These are phyloP conservation scores for Anisodus acutangulus DNA, from an alignment of 257 asterid species.

Conservation along the genomic window DNA sequence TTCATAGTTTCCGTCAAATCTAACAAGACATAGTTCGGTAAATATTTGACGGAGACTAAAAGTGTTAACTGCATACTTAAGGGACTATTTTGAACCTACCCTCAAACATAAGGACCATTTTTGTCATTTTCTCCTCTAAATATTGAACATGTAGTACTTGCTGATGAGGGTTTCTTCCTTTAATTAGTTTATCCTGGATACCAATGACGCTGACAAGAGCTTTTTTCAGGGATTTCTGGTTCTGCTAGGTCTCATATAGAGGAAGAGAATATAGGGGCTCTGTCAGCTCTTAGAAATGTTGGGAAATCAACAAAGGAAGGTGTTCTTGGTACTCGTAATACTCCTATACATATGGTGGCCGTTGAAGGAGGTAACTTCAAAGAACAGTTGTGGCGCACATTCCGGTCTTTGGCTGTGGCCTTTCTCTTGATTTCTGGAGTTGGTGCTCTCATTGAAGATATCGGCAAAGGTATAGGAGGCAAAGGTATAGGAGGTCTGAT, in stretches of 20 bases:
- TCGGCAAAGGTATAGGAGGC: slow-evolving; percentile 70
- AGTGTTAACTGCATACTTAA: not conserved
- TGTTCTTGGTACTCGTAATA: slow-evolving; percentile 76
- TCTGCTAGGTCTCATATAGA: slow-evolving; percentile 52
- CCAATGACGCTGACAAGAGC: slow-evolving; percentile 25
- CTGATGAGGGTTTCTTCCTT: not conserved
- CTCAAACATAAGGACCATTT: no score
- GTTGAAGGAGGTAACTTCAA: slow-evolving; percentile 82
- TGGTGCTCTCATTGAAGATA: slow-evolving; percentile 89
- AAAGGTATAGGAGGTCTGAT: slow-evolving; percentile 59
- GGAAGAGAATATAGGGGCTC: slow-evolving; percentile 62
- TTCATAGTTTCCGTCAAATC: no score
- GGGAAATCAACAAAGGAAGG: slow-evolving; percentile 77
- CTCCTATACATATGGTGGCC: slow-evolving; percentile 94
- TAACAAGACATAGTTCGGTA: no score
- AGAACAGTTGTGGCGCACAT: slow-evolving; percentile 90
- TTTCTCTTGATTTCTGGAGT: slow-evolving; percentile 82
- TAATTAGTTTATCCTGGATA: slow-evolving; percentile 19
- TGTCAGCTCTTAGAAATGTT: slow-evolving; percentile 71
- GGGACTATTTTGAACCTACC: no score
- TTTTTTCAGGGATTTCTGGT: slow-evolving; percentile 53
- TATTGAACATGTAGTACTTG: slow-evolving; percentile 2
- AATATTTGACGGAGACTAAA: no score
- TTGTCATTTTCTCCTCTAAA: not conserved
- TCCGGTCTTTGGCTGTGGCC: slow-evolving; percentile 75